phyloP scores from a whole-genome alignment of 768 basidiomycete species.

The Lentinula guzmanii region DNA sequence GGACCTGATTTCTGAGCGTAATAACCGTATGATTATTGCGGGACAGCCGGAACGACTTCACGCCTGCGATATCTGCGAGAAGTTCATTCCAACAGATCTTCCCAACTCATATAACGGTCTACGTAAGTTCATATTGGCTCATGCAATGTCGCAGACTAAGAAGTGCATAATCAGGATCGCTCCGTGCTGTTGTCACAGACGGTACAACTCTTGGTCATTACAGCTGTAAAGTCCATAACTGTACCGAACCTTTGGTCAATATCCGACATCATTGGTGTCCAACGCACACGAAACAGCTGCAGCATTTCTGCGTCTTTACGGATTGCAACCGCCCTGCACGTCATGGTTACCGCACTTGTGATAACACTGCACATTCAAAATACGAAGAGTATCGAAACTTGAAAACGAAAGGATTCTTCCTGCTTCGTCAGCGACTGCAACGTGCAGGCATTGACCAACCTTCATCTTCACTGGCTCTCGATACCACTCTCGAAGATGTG shows the following conservation, averaged over 20 bases:
- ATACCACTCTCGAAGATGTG: too few relatives aligned
- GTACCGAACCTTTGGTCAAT: slow-evolving; percentile 12
- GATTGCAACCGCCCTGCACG: slow-evolving; percentile 10
- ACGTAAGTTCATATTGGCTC: neutral
- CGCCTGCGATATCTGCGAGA: neutral
- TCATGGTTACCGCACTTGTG: slow-evolving; percentile 16
- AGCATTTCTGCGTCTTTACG: slow-evolving; percentile 14
- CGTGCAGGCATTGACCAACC: slow-evolving; percentile 4
- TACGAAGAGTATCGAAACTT: slow-evolving; percentile 5
- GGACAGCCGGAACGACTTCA: neutral
- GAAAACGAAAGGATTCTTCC: slow-evolving; percentile 9
- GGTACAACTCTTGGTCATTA: slow-evolving; percentile 22
- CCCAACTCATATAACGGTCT: neutral
- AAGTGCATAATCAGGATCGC: neutral
- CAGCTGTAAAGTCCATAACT: slow-evolving; percentile 23
- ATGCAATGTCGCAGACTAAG: neutral
- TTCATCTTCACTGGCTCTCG: too few relatives aligned
- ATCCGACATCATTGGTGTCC: too few relatives aligned
- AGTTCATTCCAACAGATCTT: neutral
- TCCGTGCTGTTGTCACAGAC: slow-evolving; percentile 1
- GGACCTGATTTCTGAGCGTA: neutral
- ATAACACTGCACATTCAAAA: slow-evolving; percentile 5
- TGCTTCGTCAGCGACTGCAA: slow-evolving; percentile 11
- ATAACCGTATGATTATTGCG: neutral
- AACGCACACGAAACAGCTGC: too few relatives aligned